Evolutionary conservation across 2,329 filamentous ascomycete species (phyloP), one percentile per base, ranked within the genome.

Genomic region (Mycosphaerella sp.): DNA sequence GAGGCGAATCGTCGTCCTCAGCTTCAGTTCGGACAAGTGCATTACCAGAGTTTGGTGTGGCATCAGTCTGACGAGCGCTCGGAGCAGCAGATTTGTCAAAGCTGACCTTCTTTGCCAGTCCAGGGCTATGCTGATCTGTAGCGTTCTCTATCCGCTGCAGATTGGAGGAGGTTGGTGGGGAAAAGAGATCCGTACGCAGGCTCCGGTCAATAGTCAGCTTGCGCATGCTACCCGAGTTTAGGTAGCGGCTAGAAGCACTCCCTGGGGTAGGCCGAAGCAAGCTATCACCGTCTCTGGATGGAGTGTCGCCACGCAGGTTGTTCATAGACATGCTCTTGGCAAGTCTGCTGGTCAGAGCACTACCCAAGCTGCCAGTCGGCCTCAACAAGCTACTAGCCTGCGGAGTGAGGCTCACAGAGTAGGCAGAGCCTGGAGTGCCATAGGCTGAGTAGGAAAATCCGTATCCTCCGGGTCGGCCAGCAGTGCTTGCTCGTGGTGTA

Each of bases 391-490:
- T 90, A 66, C 82, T 82, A 23, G 82, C 81, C 14, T 78, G 78
- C 38, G 81, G 83, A 4, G 88, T 86, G 6, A 87, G 86, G 69
- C 85, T 89, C 38, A 59, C 58, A 21, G 61, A 64, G 52, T 56
- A 67, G 4, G 63, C 63, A 29, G 67, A 68, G 36, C 78, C 83
- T 5, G 92, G 90, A 1, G 87, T 91, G 43, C 89, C 89, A 64
- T 95, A 95, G 2, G 85, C 90, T 60, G 90, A 66, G 72, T 96
- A 96, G 1, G 87, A 90, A 69, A 96, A 95, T 2, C 92, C 92
- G 67, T 89, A 96, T 4, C 89, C 89, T 44, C 50, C 58, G 21
- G 52, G 59, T 23, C 64, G 55, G n/a, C 64, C 64, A 31, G 66
- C 31, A 9, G 61, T 59, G 46, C 64, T 62, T 14, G 59, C 60